Conservation (phyloP, 805 yeast genomes). For the Ogataea polymorpha region DNA sequence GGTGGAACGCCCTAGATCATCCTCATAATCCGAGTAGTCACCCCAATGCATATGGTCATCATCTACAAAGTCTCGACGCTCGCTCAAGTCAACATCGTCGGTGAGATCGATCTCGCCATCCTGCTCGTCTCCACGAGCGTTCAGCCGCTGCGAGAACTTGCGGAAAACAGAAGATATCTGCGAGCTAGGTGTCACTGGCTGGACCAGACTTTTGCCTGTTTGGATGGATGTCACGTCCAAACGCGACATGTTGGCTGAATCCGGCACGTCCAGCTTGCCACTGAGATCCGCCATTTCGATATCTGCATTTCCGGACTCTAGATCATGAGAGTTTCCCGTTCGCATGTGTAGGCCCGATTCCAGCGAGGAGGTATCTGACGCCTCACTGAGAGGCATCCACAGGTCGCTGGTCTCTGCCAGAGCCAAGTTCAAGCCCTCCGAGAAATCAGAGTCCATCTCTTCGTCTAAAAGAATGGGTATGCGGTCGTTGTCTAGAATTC, state of each 20-base stretch:
- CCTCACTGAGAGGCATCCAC: constrained; percentile 23
- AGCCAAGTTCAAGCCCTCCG: constrained; percentile 22
- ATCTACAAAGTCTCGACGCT: neutral
- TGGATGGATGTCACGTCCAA: constrained; percentile 1
- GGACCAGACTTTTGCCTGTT: neutral
- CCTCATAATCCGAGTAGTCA: constrained; percentile 5
- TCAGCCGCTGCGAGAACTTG: constrained; percentile 24
- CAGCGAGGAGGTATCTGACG: neutral
- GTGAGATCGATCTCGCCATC: constrained; percentile 12
- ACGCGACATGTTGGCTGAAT: neutral
- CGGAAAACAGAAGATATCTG: constrained; percentile 22
- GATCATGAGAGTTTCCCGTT: constrained; percentile 3
- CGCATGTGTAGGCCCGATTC: neutral
- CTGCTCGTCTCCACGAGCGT: constrained; percentile 21
- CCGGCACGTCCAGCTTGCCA: neutral
- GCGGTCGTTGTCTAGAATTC: neutral
- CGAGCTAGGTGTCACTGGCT: constrained; percentile 15
- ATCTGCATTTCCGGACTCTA: neutral
- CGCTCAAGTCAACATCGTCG: constrained; percentile 11
- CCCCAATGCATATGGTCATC: constrained; percentile 1
- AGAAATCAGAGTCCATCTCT: constrained; percentile 18
- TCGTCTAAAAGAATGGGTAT: constrained; percentile 12
- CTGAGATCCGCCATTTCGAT: constrained; percentile 3
- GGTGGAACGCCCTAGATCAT: neutral
- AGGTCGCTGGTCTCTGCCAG: constrained; percentile 18